phyloP scores from a whole-genome alignment of 179 eudicot genomes.

The Silene noctiflora region DNA sequence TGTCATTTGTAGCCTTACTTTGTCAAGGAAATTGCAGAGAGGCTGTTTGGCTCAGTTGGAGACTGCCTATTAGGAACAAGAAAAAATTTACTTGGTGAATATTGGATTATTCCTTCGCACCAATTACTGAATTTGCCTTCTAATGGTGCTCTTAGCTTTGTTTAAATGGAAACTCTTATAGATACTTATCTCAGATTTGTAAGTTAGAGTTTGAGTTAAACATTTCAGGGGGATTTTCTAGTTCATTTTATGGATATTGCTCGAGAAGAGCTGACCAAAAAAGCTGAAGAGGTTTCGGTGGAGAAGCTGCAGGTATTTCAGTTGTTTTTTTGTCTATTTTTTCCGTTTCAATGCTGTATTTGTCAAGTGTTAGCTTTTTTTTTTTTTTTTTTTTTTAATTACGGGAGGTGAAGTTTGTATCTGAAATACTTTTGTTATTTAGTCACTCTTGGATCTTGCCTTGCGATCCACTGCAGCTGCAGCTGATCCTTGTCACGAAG shows the following conservation, averaged over 20 bases:
- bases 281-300: constrained; percentile 74
- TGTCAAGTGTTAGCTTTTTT: not conserved
- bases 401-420: not conserved
- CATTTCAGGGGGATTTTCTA: constrained; percentile 84
- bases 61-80: not conserved
- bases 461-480: constrained; percentile 96
- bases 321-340: constrained; percentile 6
- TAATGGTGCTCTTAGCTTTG: constrained; percentile 10
- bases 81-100: constrained; percentile 1
- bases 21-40: not conserved
- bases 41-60: constrained; percentile 1
- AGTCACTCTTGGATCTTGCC: constrained; percentile 98
- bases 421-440: constrained; percentile 23
- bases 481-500: constrained; percentile 95
- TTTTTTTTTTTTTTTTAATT: not conserved
- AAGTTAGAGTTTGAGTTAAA: constrained; percentile 2
- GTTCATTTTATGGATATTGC: constrained; percentile 99
- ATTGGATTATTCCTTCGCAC: not conserved
- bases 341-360: not conserved
- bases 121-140: not conserved
- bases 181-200: not conserved
- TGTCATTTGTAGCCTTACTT: not conserved
- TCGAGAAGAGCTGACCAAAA: constrained; percentile 79
- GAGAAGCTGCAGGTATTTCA: constrained; percentile 90
- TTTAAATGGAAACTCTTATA: not conserved